Evolutionary conservation across 495 filamentous ascomycete species (phyloP).

Genomic region (Xylona heveae): DNA sequence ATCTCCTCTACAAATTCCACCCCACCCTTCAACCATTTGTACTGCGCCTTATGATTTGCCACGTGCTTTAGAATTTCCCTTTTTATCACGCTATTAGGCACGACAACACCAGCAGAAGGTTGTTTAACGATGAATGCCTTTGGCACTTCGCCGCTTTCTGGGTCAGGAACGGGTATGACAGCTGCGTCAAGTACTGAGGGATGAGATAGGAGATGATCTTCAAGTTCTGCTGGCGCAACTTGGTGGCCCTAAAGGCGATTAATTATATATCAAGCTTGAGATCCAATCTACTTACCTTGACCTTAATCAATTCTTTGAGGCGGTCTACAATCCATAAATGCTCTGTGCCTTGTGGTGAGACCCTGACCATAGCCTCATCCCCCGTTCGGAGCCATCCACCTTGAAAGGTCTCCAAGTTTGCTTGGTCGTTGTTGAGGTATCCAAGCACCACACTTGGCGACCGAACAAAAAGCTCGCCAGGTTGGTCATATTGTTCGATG

Average conservation of each 20-base stretch:
- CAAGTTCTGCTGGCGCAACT: constrained; percentile 82
- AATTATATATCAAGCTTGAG: neutral
- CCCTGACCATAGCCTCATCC: constrained; percentile 56
- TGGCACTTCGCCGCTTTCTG: constrained; percentile 55
- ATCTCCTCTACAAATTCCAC: constrained; percentile 54
- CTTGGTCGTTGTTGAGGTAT: constrained; percentile 69
- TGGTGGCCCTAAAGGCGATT: constrained; percentile 41
- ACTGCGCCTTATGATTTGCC: constrained; percentile 59
- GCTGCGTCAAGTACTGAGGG: constrained; percentile 63
- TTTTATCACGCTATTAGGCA: constrained; percentile 32
- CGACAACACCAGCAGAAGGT: constrained; percentile 30
- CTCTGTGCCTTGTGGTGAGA: constrained; percentile 41
- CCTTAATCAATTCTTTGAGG: constrained; percentile 88
- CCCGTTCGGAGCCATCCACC: constrained; percentile 77
- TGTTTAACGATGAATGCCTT: constrained; percentile 77
- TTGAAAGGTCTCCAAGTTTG: constrained; percentile 62
- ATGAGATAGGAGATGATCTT: constrained; percentile 71
- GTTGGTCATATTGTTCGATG: constrained; percentile 51
- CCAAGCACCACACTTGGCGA: constrained; percentile 60
- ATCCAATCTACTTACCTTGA: constrained; percentile 37
- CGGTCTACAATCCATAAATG: constrained; percentile 73
- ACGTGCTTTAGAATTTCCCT: constrained; percentile 55
- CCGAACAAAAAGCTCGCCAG: constrained; percentile 61
- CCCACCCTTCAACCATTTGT: constrained; percentile 81
- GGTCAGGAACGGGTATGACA: constrained; percentile 61